Evolutionary conservation across 2,329 filamentous ascomycete species (phyloP), one percentile per base, ranked within the genome.

Genomic region (Podosphaera fusca): DNA sequence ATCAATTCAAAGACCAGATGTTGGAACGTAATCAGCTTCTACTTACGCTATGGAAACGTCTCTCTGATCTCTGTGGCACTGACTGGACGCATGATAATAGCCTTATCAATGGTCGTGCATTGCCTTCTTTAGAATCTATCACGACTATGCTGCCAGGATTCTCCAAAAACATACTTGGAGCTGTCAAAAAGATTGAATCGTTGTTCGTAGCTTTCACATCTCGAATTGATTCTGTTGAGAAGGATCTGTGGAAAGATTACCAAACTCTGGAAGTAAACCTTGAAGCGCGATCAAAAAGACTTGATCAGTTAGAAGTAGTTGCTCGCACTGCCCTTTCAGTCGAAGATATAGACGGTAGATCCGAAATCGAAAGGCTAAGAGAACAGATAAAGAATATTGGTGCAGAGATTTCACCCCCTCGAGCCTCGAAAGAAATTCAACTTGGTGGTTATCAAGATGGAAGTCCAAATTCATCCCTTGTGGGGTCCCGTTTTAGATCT

Each of bases 41-140:
- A 21, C 78, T 95, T 30, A 77, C 81, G n/a, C 73, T 96, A 4
- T 98, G 92, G 92, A 90, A 90, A 61, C 79, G 85, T 51, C 76
- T 98, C 7, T 89, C 87, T 2, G 76, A 80, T 0, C 76, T 96
- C 49, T 96, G 92, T 64, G 92, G 92, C 9, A 78, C 81, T 0
- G 92, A 96, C 66, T 98, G 92, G 90, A 80, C 85, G 3, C 85
- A 95, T 68, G 81, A 84, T 64, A 89, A 96, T 69, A 84, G 84
- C 58, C 79, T 95, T 31, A 85, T 96, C 66, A 90, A 92, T 64
- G 87, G 88, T 29, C 85, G 90, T 59, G 80, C 78, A 1, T 72
- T 94, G 5, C 87, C 89, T 0, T 87, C 84, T 10, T 75, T 94
- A 38, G 90, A 95, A 65, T 82, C 88, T 12, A 85, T 98, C 60